Conservation (phyloP, 495 filamentous ascomycete genomes). For the Penicillium daleae region DNA sequence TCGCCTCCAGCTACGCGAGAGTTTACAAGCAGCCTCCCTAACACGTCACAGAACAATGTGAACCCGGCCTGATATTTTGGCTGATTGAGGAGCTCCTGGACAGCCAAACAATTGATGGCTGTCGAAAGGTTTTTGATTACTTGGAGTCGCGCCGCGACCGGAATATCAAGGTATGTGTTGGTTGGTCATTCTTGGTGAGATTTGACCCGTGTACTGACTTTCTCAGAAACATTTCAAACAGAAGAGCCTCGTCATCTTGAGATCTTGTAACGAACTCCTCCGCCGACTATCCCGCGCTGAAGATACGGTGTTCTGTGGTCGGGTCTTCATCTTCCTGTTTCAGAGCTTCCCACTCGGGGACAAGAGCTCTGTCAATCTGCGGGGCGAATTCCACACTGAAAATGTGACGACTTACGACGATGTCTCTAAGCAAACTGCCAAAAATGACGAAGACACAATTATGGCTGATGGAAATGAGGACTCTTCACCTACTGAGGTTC, state of each 20-base stretch:
- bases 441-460: slow-evolving; percentile 58
- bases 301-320: slow-evolving; percentile 94
- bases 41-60: slow-evolving; percentile 70
- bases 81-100: slow-evolving; percentile 94
- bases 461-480: slow-evolving; percentile 61
- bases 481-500: slow-evolving; percentile 20
- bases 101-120: slow-evolving; percentile 90
- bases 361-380: slow-evolving; percentile 93
- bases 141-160: slow-evolving; percentile 88
- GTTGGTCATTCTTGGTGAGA: neutral
- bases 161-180: slow-evolving; percentile 65
- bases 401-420: slow-evolving; percentile 90
- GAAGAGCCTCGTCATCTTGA: slow-evolving; percentile 83
- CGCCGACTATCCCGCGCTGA: slow-evolving; percentile 89
- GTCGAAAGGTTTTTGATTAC: slow-evolving; percentile 88
- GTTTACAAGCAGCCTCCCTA: slow-evolving; percentile 18
- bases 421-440: slow-evolving; percentile 29
- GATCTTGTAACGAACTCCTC: slow-evolving; percentile 93
- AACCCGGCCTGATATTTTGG: slow-evolving; percentile 82
- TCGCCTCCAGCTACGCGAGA: slow-evolving; percentile 11
- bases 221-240: slow-evolving; percentile 73
- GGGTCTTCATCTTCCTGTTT: slow-evolving; percentile 97
- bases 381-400: slow-evolving; percentile 93
- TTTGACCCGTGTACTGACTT: slow-evolving; percentile 20
- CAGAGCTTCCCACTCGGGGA: slow-evolving; percentile 96